Evolutionary conservation across 345 rosid species (phyloP).

Genomic region (Lenwebbia sp.): DNA sequence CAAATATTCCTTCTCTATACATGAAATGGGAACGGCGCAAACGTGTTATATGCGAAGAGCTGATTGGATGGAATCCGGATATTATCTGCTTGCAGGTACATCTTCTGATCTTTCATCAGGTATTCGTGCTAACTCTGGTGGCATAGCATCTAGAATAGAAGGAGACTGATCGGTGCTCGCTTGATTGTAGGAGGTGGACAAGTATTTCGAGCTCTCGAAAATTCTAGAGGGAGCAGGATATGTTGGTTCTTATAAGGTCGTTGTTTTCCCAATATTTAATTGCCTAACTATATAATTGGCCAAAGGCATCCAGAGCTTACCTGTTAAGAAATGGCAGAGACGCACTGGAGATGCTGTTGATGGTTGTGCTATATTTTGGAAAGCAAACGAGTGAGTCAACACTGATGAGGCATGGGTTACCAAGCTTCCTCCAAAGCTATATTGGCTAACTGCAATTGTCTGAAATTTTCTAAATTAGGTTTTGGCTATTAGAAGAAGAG

Average conservation of each 20-base stretch:
- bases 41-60: slow-evolving; percentile 50
- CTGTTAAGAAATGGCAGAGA: slow-evolving; percentile 37
- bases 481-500: slow-evolving; percentile 48
- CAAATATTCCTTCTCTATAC: slow-evolving; percentile 38
- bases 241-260: slow-evolving; percentile 60
- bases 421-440: neutral
- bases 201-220: slow-evolving; percentile 41
- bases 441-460: neutral
- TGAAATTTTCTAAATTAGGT: slow-evolving; percentile 24
- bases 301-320: neutral
- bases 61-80: slow-evolving; percentile 49
- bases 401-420: neutral
- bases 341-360: slow-evolving; percentile 71
- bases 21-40: slow-evolving; percentile 63
- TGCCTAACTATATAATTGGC: neutral
- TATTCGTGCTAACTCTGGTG: neutral
- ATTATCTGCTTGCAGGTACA: slow-evolving; percentile 68
- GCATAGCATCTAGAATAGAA: neutral
- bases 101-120: neutral
- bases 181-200: slow-evolving; percentile 67
- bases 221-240: slow-evolving; percentile 57
- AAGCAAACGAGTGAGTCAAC: slow-evolving; percentile 35
- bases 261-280: neutral
- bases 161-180: neutral
- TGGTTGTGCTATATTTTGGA: slow-evolving; percentile 86